Percentiles rank a stretch among this genome's conserved stretches.
Conservation (phyloP, 2,329 filamentous ascomycete species). For the Fusarium sp. region DNA sequence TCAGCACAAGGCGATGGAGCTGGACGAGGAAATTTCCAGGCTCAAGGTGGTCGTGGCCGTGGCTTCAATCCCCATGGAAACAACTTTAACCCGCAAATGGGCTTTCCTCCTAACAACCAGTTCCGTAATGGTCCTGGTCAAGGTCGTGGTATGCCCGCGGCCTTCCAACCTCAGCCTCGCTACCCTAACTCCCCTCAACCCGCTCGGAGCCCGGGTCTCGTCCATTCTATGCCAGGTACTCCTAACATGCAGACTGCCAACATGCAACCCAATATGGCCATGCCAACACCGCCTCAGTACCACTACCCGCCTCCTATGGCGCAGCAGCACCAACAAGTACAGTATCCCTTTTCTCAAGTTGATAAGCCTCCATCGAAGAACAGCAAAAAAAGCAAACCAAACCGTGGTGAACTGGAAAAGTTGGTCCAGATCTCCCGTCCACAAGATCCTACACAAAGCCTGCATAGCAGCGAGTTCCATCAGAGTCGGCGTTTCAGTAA, state of each 20-base stretch:
- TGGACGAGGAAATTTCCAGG: slow-evolving; percentile 65
- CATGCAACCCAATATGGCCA: slow-evolving; percentile 68
- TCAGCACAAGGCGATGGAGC: slow-evolving; percentile 71
- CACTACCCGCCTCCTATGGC: slow-evolving; percentile 69
- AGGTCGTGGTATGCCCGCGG: slow-evolving; percentile 64
- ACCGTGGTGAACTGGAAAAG: slow-evolving; percentile 60
- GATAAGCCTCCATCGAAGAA: slow-evolving; percentile 54
- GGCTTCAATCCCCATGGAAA: slow-evolving; percentile 57
- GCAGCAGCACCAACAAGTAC: slow-evolving; percentile 71
- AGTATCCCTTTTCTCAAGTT: slow-evolving; percentile 55
- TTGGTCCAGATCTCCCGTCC: slow-evolving; percentile 54
- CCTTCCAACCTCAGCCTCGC: slow-evolving; percentile 58
- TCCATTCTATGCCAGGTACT: slow-evolving; percentile 73
- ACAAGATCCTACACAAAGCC: slow-evolving; percentile 53
- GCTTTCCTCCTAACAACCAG: slow-evolving; percentile 58
- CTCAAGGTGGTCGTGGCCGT: slow-evolving; percentile 62
- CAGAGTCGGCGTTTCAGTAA: slow-evolving; percentile 59
- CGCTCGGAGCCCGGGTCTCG: slow-evolving; percentile 72
- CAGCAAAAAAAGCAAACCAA: slow-evolving; percentile 58
- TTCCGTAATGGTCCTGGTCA: slow-evolving; percentile 57
- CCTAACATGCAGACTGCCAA: slow-evolving; percentile 73
- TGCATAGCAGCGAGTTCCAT: slow-evolving; percentile 49
- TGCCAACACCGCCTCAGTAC: slow-evolving; percentile 71
- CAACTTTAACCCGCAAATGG: slow-evolving; percentile 60
- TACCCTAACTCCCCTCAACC: slow-evolving; percentile 73